Evolutionary conservation across 2,329 filamentous ascomycete genomes (phyloP).

Genomic region (Lachnellula hyalina): DNA sequence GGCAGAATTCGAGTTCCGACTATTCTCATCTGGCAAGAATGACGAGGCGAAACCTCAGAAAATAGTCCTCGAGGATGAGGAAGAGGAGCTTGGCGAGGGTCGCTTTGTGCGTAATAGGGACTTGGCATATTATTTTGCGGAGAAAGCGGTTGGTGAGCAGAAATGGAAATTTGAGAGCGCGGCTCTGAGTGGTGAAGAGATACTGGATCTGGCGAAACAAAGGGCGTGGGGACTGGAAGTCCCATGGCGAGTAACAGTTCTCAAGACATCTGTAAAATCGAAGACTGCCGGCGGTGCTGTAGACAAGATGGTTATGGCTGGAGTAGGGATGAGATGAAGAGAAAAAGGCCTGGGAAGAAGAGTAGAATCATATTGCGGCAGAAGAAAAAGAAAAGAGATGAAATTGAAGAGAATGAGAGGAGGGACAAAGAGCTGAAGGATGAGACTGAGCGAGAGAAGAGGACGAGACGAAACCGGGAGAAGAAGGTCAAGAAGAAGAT

Average conservation of each 20-base stretch:
- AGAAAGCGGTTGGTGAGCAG: conserved; percentile 33
- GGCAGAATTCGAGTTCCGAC: conserved; percentile 49
- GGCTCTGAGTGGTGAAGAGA: conserved; percentile 48
- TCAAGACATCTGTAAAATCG: conserved; percentile 30
- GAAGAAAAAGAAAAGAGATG: conserved; percentile 36
- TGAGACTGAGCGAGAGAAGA: conserved; percentile 54
- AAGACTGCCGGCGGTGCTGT: conserved; percentile 17
- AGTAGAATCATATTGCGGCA: conserved; percentile 45
- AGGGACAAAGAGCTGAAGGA: conserved; percentile 45
- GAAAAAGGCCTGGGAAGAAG: conserved; percentile 53
- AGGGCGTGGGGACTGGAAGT: conserved; percentile 54
- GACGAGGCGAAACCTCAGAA: conserved; percentile 36
- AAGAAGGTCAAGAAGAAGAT: conserved; percentile 55
- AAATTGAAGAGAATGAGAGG: conserved; percentile 31
- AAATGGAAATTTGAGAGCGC: conserved; percentile 38
- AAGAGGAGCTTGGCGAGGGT: conserved; percentile 35
- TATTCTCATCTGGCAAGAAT: conserved; percentile 41
- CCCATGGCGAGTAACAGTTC: conserved; percentile 51
- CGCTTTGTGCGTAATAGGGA: conserved; percentile 39
- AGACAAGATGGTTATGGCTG: conserved; percentile 1
- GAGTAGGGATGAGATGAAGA: conserved; percentile 24
- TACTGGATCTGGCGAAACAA: conserved; percentile 39
- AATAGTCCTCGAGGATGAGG: conserved; percentile 44
- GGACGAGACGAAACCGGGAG: conserved; percentile 54
- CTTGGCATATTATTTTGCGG: conserved; percentile 45